Conservation (phyloP, 768 basidiomycete species). For the Tricholoma flavovirens region DNA sequence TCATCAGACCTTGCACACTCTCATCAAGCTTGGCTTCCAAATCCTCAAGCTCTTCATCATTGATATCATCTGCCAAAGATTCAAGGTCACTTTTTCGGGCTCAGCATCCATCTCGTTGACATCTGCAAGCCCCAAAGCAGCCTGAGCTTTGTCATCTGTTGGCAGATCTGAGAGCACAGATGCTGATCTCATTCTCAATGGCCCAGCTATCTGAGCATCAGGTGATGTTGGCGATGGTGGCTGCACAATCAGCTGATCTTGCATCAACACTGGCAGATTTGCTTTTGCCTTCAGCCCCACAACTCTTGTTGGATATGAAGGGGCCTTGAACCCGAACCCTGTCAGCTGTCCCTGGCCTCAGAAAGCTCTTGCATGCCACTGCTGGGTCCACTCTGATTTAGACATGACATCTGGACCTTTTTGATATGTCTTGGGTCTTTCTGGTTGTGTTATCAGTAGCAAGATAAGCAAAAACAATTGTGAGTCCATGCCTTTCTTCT, state of each 20-base stretch:
- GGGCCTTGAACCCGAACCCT: not conserved
- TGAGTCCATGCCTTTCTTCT: too few species aligned
- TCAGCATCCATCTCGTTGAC: not conserved
- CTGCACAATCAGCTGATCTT: not conserved
- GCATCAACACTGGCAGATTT: not conserved
- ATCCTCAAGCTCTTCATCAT: slow-evolving; percentile 3
- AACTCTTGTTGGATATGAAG: not conserved
- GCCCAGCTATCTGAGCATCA: not conserved
- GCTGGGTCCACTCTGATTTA: too few species aligned
- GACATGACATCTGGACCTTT: too few species aligned
- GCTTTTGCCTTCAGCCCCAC: not conserved
- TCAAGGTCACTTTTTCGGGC: not conserved
- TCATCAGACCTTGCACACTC: not conserved
- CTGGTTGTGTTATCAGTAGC: too few species aligned
- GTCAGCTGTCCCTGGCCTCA: too few species aligned
- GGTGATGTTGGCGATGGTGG: not conserved
- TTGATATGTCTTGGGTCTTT: too few species aligned
- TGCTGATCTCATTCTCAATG: not conserved
- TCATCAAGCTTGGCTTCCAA: too few species aligned
- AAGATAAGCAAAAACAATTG: too few species aligned
- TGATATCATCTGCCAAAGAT: not conserved
- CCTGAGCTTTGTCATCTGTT: too few species aligned
- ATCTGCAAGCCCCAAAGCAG: not conserved
- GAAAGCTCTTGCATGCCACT: not conserved
- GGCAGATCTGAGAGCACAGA: too few species aligned